Evolutionary conservation across 768 basidiomycete species (phyloP).

Genomic region (Daedaleopsis sinensis): DNA sequence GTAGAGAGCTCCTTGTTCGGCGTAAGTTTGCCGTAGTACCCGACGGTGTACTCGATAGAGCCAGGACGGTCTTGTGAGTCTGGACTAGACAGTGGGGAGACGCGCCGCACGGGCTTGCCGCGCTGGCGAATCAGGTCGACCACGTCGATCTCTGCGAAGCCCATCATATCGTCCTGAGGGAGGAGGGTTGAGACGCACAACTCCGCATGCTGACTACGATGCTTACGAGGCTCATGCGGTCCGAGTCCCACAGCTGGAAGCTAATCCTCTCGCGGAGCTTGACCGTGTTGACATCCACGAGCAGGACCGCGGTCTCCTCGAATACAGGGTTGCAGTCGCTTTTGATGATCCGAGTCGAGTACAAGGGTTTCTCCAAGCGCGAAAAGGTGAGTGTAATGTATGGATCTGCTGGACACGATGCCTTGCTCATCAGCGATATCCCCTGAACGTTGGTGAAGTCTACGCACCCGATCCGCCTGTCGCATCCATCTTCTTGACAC

Average conservation of each 20-base stretch:
- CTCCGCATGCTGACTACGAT: background rate
- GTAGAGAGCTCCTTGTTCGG: constrained; percentile 30
- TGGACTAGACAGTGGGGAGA: constrained; percentile 27
- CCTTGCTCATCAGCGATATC: background rate
- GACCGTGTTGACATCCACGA: constrained; percentile 66
- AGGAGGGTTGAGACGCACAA: background rate
- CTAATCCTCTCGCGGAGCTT: constrained; percentile 66
- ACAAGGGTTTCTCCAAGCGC: constrained; percentile 62
- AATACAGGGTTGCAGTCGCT: constrained; percentile 64
- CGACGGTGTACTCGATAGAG: constrained; percentile 49
- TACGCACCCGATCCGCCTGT: constrained; percentile 38
- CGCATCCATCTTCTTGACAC: constrained; percentile 45
- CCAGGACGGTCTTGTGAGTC: constrained; percentile 39
- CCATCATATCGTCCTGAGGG: constrained; percentile 49
- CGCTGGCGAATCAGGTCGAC: constrained; percentile 32
- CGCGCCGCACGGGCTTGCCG: constrained; percentile 29
- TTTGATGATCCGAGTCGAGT: constrained; percentile 71
- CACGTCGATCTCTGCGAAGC: constrained; percentile 46
- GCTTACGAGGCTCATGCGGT: constrained; percentile 40
- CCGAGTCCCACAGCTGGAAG: constrained; percentile 76
- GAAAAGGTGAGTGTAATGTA: constrained; percentile 72
- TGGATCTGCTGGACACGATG: constrained; percentile 33
- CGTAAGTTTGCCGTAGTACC: constrained; percentile 51
- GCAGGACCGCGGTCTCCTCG: constrained; percentile 67
- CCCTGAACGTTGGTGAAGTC: too few relatives aligned